Conservation (phyloP, 805 yeast species). For the Cyberlindnera saturnus region DNA sequence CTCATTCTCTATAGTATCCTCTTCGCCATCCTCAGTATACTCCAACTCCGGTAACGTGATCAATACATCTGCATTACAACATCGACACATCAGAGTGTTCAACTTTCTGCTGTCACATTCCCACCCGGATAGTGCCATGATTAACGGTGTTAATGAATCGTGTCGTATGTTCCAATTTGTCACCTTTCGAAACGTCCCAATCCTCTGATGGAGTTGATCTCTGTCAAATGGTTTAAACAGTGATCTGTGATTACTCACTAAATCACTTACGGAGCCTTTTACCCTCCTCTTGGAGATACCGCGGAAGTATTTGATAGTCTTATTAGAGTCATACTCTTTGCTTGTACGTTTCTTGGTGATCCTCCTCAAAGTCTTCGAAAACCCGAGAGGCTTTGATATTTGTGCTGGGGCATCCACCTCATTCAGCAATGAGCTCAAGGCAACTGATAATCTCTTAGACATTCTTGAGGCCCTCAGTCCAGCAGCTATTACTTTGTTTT, state of each 20-base stretch:
- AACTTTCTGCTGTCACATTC: conserved; percentile 24
- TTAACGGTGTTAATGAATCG: conserved; percentile 35
- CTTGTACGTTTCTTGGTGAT: not conserved
- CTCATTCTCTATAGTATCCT: conserved; percentile 2
- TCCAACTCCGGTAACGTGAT: conserved; percentile 22
- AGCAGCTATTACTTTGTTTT: no score
- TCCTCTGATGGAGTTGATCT: conserved; percentile 31
- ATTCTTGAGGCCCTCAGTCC: no score
- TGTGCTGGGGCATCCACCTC: no score
- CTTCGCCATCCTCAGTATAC: conserved; percentile 7
- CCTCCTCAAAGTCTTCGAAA: no score
- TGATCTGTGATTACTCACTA: not conserved
- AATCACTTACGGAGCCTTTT: not conserved
- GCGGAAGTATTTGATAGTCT: conserved; percentile 8
- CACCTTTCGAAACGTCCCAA: conserved; percentile 35
- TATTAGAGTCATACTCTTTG: conserved; percentile 1
- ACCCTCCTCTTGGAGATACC: conserved; percentile 5
- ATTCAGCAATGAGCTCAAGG: no score
- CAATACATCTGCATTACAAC: conserved; percentile 27
- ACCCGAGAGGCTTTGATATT: no score
- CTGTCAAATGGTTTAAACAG: conserved; percentile 30
- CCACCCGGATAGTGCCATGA: conserved; percentile 51
- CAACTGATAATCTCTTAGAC: no score
- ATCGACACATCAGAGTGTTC: conserved; percentile 29
- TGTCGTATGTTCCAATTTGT: conserved; percentile 40